phyloP scores from a whole-genome alignment of 768 basidiomycete species.

The Termitomyces sp. region DNA sequence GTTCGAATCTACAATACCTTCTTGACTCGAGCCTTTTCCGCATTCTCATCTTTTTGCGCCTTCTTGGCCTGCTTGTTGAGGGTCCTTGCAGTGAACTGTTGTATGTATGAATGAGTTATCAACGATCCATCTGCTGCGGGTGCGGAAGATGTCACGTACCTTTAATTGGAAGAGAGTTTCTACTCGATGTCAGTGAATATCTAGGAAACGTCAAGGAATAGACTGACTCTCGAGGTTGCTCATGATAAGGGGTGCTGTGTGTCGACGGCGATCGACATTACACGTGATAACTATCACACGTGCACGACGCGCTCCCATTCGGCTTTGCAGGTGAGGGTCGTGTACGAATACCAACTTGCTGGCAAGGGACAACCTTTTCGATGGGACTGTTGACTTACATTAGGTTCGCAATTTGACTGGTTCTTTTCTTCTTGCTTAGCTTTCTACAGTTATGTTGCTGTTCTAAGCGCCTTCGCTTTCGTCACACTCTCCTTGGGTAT shows the following conservation, averaged over 20 bases:
- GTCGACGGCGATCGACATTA: neutral
- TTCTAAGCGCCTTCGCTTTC: conserved; percentile 76
- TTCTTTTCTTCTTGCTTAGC: neutral
- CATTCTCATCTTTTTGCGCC: conserved; percentile 89
- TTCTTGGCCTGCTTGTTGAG: conserved; percentile 94
- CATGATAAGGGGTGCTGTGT: conserved; percentile 34
- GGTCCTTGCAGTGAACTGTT: conserved; percentile 95
- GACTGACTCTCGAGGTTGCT: conserved; percentile 87
- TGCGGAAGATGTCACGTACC: conserved; percentile 34
- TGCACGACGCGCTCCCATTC: conserved; percentile 3
- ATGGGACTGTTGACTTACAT: conserved; percentile 60
- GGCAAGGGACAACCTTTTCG: conserved; percentile 7
- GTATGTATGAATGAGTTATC: neutral
- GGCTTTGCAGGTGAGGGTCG: neutral
- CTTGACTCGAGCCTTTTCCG: conserved; percentile 88
- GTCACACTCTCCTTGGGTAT: conserved; percentile 87
- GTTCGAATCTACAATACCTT: conserved; percentile 47
- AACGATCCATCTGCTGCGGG: neutral
- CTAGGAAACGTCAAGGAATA: neutral
- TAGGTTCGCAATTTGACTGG: conserved; percentile 33
- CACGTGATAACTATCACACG: conserved; percentile 15
- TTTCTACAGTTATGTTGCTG: conserved; percentile 61
- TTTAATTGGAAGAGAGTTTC: conserved; percentile 99
- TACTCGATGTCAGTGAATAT: conserved; percentile 33
- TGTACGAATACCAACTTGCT: conserved; percentile 5